A percentile compares a stretch with the other conserved stretches of the same genome.
phyloP scores from a whole-genome alignment of 192 early-diverging fungal species.

The Phycomyces blakesleeanus region DNA sequence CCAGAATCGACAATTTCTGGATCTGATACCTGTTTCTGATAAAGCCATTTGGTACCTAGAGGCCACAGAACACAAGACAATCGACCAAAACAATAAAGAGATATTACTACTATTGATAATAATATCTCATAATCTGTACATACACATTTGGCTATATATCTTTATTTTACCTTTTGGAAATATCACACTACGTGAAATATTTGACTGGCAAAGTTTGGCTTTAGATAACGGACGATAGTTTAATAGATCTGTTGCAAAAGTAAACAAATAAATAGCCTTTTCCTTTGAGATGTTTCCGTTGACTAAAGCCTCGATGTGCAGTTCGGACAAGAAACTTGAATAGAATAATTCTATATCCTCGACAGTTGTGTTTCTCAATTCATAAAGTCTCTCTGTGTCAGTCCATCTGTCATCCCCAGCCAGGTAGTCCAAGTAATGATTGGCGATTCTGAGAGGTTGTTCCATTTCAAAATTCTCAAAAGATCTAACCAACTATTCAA shows the following conservation, averaged over 20 bases:
- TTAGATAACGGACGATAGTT: conserved; percentile 37
- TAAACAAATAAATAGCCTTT: conserved; percentile 58
- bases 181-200: too few species aligned
- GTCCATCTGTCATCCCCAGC: conserved; percentile 78
- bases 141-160: too few species aligned
- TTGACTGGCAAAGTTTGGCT: too few species aligned
- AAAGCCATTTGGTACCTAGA: conserved; percentile 38
- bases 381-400: conserved; percentile 68
- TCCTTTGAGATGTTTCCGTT: conserved; percentile 78
- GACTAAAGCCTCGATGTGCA: conserved; percentile 74
- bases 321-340: conserved; percentile 60
- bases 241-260: conserved; percentile 55
- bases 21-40: conserved; percentile 60
- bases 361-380: conserved; percentile 60
- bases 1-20: conserved; percentile 82
- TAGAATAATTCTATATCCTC: conserved; percentile 75
- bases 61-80: conserved; percentile 47
- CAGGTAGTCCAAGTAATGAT: conserved; percentile 66
- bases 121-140: too few species aligned
- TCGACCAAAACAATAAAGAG: conserved; percentile 51
- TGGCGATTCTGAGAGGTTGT: conserved; percentile 73
- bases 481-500: conserved; percentile 61
- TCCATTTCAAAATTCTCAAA: conserved; percentile 76
- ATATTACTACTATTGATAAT: too few species aligned
- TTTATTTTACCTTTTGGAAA: too few species aligned